Evolutionary conservation across 768 basidiomycete genomes (phyloP).

Genomic region (Boletus vermiculosoides): DNA sequence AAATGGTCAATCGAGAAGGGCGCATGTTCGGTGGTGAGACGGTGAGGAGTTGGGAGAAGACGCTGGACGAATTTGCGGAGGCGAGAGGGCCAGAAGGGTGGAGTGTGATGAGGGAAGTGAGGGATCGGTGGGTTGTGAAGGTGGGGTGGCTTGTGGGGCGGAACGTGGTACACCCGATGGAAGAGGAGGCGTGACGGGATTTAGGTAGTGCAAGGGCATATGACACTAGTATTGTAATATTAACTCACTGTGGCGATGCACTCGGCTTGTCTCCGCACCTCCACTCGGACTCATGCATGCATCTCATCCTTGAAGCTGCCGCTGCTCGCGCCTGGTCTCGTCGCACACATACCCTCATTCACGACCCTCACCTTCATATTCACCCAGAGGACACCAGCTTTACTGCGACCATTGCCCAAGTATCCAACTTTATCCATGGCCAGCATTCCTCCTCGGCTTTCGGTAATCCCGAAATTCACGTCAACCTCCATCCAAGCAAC

Average conservation of each 20-base stretch:
- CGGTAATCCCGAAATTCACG: not conserved
- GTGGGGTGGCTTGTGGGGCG: slow-evolving; percentile 78
- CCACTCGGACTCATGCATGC: slow-evolving; percentile 36
- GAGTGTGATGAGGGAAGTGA: slow-evolving; percentile 42
- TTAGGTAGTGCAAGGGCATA: not conserved
- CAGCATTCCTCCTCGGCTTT: not conserved
- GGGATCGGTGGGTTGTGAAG: slow-evolving; percentile 68
- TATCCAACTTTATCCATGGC: not conserved
- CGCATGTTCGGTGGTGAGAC: slow-evolving; percentile 80
- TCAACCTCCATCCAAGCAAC: not conserved
- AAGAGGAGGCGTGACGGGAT: slow-evolving; percentile 14
- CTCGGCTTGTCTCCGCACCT: not conserved
- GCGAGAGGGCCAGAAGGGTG: slow-evolving; percentile 44
- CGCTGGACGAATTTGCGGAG: slow-evolving; percentile 64
- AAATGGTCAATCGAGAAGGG: slow-evolving; percentile 65
- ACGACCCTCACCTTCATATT: not conserved
- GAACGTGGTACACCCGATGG: slow-evolving; percentile 31
- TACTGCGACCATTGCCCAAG: too few species aligned
- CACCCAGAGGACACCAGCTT: too few species aligned
- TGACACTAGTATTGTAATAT: not conserved
- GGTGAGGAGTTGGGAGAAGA: slow-evolving; percentile 66
- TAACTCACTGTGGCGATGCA: slow-evolving; percentile 11
- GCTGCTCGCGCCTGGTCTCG: slow-evolving; percentile 46
- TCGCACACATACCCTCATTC: slow-evolving; percentile 1
- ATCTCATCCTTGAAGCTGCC: slow-evolving; percentile 35